phyloP scores from a whole-genome alignment of 2,329 filamentous ascomycete genomes.

The Didymosphaeria variabile region DNA sequence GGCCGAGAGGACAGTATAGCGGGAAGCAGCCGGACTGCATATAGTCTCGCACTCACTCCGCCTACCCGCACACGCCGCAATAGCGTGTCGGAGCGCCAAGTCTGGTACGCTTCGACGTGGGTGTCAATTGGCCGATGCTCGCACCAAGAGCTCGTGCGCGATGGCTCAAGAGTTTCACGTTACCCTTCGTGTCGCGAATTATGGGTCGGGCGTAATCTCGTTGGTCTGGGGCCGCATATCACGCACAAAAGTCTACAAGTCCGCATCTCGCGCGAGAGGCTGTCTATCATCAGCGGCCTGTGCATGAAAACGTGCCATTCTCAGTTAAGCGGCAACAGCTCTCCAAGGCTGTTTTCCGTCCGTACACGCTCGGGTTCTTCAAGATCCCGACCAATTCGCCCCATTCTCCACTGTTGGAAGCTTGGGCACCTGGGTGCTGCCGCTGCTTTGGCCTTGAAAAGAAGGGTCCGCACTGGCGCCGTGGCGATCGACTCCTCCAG shows the following conservation, averaged over 20 bases:
- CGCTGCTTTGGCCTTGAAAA: not conserved
- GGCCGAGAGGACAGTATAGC: not conserved
- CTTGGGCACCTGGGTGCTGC: not conserved
- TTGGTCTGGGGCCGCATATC: not conserved
- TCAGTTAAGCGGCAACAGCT: not conserved
- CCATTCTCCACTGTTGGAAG: not conserved
- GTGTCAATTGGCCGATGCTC: not conserved
- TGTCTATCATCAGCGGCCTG: not conserved
- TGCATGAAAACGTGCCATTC: not conserved
- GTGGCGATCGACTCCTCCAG: not conserved
- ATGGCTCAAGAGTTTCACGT: conserved; percentile 9
- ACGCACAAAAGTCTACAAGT: not conserved
- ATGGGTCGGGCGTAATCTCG: not conserved
- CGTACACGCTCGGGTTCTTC: not conserved
- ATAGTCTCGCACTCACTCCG: conserved; percentile 2
- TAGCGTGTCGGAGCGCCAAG: not conserved
- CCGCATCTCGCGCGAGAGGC: conserved; percentile 9
- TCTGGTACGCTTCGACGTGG: not conserved
- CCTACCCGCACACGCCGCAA: not conserved
- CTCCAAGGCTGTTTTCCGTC: not conserved
- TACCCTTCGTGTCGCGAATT: not conserved
- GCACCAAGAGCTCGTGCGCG: not conserved
- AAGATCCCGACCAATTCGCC: not conserved
- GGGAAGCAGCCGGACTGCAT: conserved; percentile 1
- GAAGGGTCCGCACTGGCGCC: not conserved